These are phyloP conservation scores for Melaleuca alternifolia DNA, from an alignment of 345 rosid species.

Conservation along the genomic window DNA sequence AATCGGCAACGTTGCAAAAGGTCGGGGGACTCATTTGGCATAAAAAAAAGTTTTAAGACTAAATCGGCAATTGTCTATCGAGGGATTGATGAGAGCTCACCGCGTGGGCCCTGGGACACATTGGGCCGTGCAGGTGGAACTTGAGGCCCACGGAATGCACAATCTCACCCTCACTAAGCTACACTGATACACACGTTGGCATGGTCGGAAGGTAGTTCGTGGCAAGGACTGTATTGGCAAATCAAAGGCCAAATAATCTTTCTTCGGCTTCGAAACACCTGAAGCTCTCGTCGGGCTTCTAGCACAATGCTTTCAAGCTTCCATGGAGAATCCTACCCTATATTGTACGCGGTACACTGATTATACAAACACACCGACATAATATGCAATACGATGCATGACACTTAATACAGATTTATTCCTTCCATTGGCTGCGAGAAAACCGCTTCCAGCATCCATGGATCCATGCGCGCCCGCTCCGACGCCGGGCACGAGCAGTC, in stretches of 20 bases:
- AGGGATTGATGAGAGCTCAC: background rate
- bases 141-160: background rate
- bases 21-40: no score
- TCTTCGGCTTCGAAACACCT: background rate
- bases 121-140: background rate
- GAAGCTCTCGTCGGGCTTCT: background rate
- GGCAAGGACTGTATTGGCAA: background rate
- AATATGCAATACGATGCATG: background rate
- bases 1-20: no score
- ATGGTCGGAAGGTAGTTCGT: background rate
- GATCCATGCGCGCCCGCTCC: background rate
- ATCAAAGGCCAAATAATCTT: background rate
- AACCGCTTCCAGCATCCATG: constrained; percentile 38
- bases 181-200: background rate
- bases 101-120: background rate
- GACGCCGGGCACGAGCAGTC: background rate
- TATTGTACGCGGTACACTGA: background rate
- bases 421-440: constrained; percentile 22
- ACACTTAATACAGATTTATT: constrained; percentile 23
- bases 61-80: no score
- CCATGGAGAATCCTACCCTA: background rate
- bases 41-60: no score
- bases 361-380: background rate
- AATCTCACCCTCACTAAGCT: no score
- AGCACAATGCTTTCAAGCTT: background rate